Evolutionary conservation across 2,329 filamentous ascomycete species (phyloP), one percentile per base, ranked within the genome.

Genomic region (Bipolaris zeicola): DNA sequence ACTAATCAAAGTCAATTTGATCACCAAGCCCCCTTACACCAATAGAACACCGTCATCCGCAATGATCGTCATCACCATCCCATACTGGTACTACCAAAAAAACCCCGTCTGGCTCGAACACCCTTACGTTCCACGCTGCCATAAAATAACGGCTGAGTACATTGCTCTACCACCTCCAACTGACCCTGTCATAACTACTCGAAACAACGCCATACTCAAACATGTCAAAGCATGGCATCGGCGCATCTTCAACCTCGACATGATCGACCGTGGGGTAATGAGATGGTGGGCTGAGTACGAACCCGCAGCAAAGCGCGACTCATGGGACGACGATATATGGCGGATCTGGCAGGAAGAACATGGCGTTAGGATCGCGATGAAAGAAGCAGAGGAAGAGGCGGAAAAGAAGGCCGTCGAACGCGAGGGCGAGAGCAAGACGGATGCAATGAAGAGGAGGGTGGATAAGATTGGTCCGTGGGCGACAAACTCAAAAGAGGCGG

Each of bases 291-390:
- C 18, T 0, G 16, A 24, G 10, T 58, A 58, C 3, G 5, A 44
- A 10, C 11, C 24, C 3, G 34, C 31, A 22, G 43, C 42, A 1
- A 38, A 11, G 13, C 16, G 39, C 3, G 37, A 36, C 4, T 16
- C 26, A 2, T 58, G 56, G 52, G 33, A 56, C 0, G 38, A 49
- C 1, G 56, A 56, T 34, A 14, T 55, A 1, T 58, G 56, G 56
- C 28, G 26, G 0, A 56, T 58, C 3, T 58, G 52, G 52, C 52
- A 58, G 43, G 20, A 52, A 3, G 52, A 58, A 18, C 38, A 45
- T 24, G 47, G 47, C 2, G 11, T 56, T 3, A 39, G 43, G 42
- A 55, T 58, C 16, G 20, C 22, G 16, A 16, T 3, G 13, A 18
- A 22, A 14, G 31, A 44, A 11, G 16, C 13, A 7, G 20, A 7